Percentiles rank a stretch among this genome's conserved stretches.
Conservation (phyloP, 495 filamentous ascomycete species). For the Penicillium arizonense region DNA sequence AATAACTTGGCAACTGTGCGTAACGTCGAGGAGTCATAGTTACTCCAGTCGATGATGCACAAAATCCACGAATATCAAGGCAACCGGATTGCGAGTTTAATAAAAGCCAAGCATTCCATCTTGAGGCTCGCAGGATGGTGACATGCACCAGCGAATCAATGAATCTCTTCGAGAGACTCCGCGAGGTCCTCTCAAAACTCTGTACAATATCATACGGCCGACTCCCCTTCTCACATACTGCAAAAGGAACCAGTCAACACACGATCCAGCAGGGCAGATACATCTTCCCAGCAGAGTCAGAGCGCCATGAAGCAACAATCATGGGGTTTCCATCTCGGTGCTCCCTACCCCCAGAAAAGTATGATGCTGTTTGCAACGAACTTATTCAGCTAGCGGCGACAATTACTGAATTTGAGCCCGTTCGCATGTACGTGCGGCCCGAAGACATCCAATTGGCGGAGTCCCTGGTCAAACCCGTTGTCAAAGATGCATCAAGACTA, state of each 20-base stretch:
- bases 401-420: constrained; percentile 24
- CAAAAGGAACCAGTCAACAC: neutral
- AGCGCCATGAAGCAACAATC: constrained; percentile 21
- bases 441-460: constrained; percentile 18
- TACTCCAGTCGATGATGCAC: constrained; percentile 1
- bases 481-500: constrained; percentile 8
- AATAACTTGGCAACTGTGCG: neutral
- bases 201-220: neutral
- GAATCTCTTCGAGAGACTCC: constrained; percentile 4
- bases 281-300: constrained; percentile 19
- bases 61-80: neutral
- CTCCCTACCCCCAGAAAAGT: constrained; percentile 14
- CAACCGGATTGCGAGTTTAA: constrained; percentile 1
- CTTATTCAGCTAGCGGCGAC: constrained; percentile 15
- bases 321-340: constrained; percentile 21
- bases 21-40: constrained; percentile 3
- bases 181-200: neutral
- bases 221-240: neutral
- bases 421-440: constrained; percentile 23
- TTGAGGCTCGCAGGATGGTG: neutral
- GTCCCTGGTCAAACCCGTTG: constrained; percentile 8
- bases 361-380: constrained; percentile 19
- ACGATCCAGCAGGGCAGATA: constrained; percentile 10
- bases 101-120: neutral
- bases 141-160: neutral